These are phyloP conservation scores for Penicillium crystallinum DNA, from an alignment of 495 filamentous ascomycete genomes.

Conservation along the genomic window DNA sequence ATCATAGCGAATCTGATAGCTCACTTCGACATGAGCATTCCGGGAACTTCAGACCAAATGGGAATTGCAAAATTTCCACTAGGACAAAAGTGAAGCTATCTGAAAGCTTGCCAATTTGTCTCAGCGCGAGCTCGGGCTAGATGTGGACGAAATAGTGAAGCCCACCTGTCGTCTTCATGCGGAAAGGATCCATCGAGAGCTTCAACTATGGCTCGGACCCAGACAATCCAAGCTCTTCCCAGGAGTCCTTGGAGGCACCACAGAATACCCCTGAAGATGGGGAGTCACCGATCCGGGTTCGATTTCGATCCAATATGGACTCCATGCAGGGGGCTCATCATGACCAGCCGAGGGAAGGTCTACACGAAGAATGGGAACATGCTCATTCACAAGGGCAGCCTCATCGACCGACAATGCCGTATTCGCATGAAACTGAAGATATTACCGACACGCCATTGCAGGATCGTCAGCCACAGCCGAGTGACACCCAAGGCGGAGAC, in stretches of 20 bases:
- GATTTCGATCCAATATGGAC: constrained; percentile 12
- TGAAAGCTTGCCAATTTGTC: neutral
- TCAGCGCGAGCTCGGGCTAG: neutral
- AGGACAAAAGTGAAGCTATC: neutral
- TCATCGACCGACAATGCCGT: constrained; percentile 12
- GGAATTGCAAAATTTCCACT: neutral
- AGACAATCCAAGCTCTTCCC: neutral
- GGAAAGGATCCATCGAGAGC: neutral
- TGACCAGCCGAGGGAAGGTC: neutral
- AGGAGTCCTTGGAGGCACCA: neutral
- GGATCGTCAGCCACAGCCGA: constrained; percentile 4
- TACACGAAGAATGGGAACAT: constrained; percentile 8
- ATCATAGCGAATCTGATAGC: neutral
- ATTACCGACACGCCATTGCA: constrained; percentile 12
- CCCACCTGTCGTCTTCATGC: neutral
- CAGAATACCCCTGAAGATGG: neutral
- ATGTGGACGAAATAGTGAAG: constrained; percentile 3
- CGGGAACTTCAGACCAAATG: neutral
- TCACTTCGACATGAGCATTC: neutral
- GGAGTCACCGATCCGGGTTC: constrained; percentile 9
- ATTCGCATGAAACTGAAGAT: constrained; percentile 13
- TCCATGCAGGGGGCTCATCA: neutral
- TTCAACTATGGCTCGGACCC: neutral
- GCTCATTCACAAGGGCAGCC: constrained; percentile 3
- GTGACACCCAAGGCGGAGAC: neutral